Conservation (phyloP, 2,329 filamentous ascomycete genomes). For the Onygenales sp. region DNA sequence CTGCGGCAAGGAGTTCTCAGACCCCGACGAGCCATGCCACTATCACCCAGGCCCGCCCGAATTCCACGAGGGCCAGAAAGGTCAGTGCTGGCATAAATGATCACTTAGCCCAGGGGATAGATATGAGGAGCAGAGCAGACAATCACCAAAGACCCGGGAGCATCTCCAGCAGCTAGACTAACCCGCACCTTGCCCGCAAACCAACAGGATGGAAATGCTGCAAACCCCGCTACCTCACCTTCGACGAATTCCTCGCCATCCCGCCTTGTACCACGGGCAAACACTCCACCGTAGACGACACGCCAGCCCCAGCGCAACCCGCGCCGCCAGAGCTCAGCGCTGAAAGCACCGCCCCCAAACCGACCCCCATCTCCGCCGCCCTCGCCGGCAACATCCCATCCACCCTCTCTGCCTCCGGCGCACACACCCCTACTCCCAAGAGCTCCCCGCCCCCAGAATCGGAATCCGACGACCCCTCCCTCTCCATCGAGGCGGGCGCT, state of each 20-base stretch:
- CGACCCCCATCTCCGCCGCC: constrained; percentile 16
- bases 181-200: not conserved
- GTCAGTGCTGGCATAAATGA: constrained; percentile 40
- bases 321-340: constrained; percentile 12
- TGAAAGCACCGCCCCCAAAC: constrained; percentile 11
- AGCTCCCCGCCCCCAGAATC: constrained; percentile 58
- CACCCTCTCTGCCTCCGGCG: constrained; percentile 21
- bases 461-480: constrained; percentile 73
- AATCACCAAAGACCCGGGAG: not conserved
- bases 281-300: constrained; percentile 79
- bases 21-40: constrained; percentile 71
- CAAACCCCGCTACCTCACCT: constrained; percentile 91
- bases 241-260: constrained; percentile 94
- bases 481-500: constrained; percentile 63
- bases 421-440: constrained; percentile 20
- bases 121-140: not conserved
- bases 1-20: constrained; percentile 79
- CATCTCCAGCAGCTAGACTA: too few relatives aligned
- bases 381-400: constrained; percentile 14
- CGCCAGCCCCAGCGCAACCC: constrained; percentile 40
- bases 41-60: constrained; percentile 91
- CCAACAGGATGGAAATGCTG: constrained; percentile 91
- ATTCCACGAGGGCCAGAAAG: constrained; percentile 98
- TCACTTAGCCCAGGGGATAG: not conserved
- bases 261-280: constrained; percentile 85